Conservation (phyloP, 805 yeast genomes). For the Candida krabiensis region DNA sequence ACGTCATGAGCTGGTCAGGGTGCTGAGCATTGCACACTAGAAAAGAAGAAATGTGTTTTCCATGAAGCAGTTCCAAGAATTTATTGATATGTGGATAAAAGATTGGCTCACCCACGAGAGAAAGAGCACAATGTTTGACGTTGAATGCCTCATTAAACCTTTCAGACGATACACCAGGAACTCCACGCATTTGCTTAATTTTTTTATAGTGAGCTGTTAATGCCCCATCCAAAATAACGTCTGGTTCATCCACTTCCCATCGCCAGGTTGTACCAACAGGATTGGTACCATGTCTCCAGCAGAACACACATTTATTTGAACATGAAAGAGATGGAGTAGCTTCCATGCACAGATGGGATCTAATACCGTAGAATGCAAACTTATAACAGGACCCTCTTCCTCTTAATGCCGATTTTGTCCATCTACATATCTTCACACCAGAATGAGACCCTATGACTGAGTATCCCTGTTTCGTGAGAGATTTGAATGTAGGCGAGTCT, state of each 20-base stretch:
- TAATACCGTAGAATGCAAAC: slow-evolving; percentile 87
- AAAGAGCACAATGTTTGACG: slow-evolving; percentile 88
- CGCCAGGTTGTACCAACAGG: slow-evolving; percentile 97
- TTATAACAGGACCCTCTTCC: slow-evolving; percentile 95
- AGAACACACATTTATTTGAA: slow-evolving; percentile 92
- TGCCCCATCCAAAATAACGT: slow-evolving; percentile 80
- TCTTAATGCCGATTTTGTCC: slow-evolving; percentile 93
- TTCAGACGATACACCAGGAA: slow-evolving; percentile 89
- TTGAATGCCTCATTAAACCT: slow-evolving; percentile 88
- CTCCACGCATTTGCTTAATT: slow-evolving; percentile 93
- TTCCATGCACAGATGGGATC: slow-evolving; percentile 92
- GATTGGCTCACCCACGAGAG: slow-evolving; percentile 93
- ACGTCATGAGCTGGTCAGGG: slow-evolving; percentile 72
- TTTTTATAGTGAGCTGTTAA: slow-evolving; percentile 85
- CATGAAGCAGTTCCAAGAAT: slow-evolving; percentile 79
- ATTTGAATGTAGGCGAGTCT: slow-evolving; percentile 83
- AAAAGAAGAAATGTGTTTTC: slow-evolving; percentile 76
- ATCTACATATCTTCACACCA: slow-evolving; percentile 91
- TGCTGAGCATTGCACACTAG: slow-evolving; percentile 96
- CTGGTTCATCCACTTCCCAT: slow-evolving; percentile 93
- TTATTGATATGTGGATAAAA: slow-evolving; percentile 89
- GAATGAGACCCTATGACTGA: slow-evolving; percentile 92
- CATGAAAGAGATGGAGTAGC: slow-evolving; percentile 92
- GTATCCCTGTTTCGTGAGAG: slow-evolving; percentile 90
- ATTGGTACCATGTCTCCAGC: slow-evolving; percentile 97